Evolutionary conservation across 129 eudicot genomes (phyloP).

Genomic region (Escallonia herrerae): DNA sequence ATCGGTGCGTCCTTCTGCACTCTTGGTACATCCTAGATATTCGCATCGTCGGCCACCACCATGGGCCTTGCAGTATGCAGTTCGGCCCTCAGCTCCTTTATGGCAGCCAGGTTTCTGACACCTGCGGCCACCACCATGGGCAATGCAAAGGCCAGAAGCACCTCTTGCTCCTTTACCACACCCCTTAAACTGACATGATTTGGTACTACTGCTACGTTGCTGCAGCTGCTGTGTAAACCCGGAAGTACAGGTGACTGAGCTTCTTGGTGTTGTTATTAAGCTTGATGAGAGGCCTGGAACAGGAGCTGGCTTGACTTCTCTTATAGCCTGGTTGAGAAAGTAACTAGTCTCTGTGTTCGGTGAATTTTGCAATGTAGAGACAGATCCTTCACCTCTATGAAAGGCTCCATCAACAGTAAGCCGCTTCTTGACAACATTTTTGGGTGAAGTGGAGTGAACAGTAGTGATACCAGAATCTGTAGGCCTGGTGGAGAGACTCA

Average conservation of each 20-base stretch:
- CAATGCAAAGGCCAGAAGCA: conserved; percentile 64
- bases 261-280: conserved; percentile 43
- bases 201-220: conserved; percentile 39
- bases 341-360: conserved; percentile 14
- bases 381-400: conserved; percentile 33
- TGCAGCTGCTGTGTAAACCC: conserved; percentile 38
- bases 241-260: conserved; percentile 74
- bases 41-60: conserved; percentile 84
- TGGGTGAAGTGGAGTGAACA: conserved; percentile 21
- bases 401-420: conserved; percentile 22
- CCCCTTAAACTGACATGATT: conserved; percentile 47
- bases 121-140: conserved; percentile 78
- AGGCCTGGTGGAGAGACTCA: conserved; percentile 53
- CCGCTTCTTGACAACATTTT: conserved; percentile 13
- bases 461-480: conserved; percentile 75
- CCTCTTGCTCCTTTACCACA: conserved; percentile 70
- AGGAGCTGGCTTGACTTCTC: conserved; percentile 21
- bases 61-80: conserved; percentile 83
- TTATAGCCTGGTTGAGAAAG: conserved; percentile 27
- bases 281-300: conserved; percentile 47
- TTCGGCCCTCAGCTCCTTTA: conserved; percentile 82
- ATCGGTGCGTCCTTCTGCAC: conserved; percentile 84
- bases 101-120: conserved; percentile 69
- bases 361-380: conserved; percentile 25
- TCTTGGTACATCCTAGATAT: conserved; percentile 65